A percentile compares a stretch with the other conserved stretches of the same genome.
Evolutionary conservation across 192 early-diverging fungal genomes (phyloP).

Genomic region (Coemansia sp.): DNA sequence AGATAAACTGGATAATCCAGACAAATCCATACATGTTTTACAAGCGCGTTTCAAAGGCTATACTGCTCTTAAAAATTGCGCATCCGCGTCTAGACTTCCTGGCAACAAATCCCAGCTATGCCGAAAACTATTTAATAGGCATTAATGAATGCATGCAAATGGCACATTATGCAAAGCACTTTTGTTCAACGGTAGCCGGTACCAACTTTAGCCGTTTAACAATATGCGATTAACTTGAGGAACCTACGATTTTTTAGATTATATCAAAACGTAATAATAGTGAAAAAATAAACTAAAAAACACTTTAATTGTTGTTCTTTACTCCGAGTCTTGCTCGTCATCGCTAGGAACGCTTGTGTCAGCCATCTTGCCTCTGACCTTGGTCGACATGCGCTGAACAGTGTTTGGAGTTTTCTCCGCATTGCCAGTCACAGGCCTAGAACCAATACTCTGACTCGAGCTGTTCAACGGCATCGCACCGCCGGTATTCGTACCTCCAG

Average conservation of each 20-base stretch:
- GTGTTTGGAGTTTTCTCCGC: not conserved
- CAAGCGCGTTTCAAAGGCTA: slow-evolving; percentile 3
- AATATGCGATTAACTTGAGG: too few species aligned
- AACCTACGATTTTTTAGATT: too few species aligned
- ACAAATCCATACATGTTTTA: slow-evolving; percentile 1
- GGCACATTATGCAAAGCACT: not conserved
- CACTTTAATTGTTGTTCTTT: not conserved
- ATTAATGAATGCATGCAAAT: not conserved
- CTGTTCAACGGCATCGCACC: not conserved
- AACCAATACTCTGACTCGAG: not conserved
- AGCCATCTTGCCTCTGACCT: slow-evolving; percentile 36
- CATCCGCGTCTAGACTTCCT: not conserved
- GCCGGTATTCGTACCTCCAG: too few species aligned
- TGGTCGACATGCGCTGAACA: slow-evolving; percentile 21
- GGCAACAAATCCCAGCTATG: not conserved
- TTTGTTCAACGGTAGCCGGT: too few species aligned
- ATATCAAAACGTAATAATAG: too few species aligned
- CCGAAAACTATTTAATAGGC: not conserved
- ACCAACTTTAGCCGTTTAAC: too few species aligned
- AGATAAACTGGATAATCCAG: not conserved
- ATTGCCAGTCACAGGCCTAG: too few species aligned
- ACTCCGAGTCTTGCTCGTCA: too few species aligned
- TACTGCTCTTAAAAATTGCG: not conserved
- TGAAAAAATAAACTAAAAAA: not conserved
- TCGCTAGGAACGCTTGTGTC: not conserved